Percentiles rank a stretch among this genome's conserved stretches.
Conservation (phyloP, 2,329 filamentous ascomycete species). For the Fusarium scirpi region DNA sequence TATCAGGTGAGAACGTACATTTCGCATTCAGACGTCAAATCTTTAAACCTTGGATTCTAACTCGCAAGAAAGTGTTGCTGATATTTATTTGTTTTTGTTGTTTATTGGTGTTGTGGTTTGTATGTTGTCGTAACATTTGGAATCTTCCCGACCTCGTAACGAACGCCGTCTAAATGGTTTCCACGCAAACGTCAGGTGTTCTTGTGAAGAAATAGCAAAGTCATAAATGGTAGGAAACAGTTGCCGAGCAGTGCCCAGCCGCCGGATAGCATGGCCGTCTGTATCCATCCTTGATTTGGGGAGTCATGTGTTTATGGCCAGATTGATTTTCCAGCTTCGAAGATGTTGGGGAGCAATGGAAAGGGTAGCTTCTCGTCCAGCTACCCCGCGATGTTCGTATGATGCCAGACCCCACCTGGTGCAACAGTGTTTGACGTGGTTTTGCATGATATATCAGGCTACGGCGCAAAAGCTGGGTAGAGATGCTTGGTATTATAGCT, state of each 20-base stretch:
- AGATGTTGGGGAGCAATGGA: constrained; percentile 3
- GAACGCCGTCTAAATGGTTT: constrained; percentile 46
- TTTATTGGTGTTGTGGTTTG: constrained; percentile 6
- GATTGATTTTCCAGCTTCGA: background rate
- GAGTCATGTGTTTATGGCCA: constrained; percentile 5
- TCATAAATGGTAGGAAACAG: constrained; percentile 21
- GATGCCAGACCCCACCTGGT: constrained; percentile 23
- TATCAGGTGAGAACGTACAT: constrained; percentile 20
- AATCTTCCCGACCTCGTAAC: constrained; percentile 29
- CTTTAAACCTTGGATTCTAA: constrained; percentile 34
- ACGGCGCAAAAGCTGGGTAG: constrained; percentile 18
- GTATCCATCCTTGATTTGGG: constrained; percentile 7
- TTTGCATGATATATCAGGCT: constrained; percentile 23
- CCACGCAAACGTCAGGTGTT: constrained; percentile 30
- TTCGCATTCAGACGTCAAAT: constrained; percentile 7
- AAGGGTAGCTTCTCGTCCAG: constrained; percentile 25
- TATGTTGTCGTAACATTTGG: constrained; percentile 25
- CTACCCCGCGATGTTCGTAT: constrained; percentile 36
- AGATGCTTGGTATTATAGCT: constrained; percentile 23
- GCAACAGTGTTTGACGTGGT: constrained; percentile 12
- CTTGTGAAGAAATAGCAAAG: constrained; percentile 17
- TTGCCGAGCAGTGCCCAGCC: background rate
- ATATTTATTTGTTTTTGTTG: background rate
- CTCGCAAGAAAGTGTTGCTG: constrained; percentile 14
- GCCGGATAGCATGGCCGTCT: constrained; percentile 16